Conservation (phyloP, 371 early-diverging fungal species). For the Spraguea lophii region DNA sequence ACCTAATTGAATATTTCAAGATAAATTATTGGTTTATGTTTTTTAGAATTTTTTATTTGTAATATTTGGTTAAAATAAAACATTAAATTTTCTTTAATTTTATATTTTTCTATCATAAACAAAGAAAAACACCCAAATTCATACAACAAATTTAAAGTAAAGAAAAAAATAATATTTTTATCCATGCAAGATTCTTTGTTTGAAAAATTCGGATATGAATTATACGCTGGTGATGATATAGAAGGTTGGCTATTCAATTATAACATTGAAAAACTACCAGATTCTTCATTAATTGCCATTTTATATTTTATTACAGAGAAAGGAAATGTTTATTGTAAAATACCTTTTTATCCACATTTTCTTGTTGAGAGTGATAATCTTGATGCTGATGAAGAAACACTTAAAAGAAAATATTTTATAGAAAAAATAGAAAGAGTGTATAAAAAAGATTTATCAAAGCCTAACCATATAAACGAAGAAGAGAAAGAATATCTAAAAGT, state of each 20-base stretch:
- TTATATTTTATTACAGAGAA: slow-evolving; percentile 36
- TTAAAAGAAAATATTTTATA: slow-evolving; percentile 26
- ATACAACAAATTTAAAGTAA: no score
- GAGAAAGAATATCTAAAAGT: slow-evolving; percentile 24
- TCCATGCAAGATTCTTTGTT: no score
- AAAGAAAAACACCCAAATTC: no score
- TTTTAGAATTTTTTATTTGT: no score
- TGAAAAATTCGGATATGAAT: no score
- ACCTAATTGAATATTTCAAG: no score
- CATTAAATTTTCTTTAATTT: no score
- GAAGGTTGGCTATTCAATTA: slow-evolving; percentile 45
- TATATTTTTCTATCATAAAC: no score
- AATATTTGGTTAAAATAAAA: no score
- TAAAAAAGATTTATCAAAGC: slow-evolving; percentile 23
- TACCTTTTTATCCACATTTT: slow-evolving; percentile 34
- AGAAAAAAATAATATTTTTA: no score
- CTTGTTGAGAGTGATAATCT: slow-evolving; percentile 6
- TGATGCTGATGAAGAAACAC: slow-evolving; percentile 30
- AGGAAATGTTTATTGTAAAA: slow-evolving; percentile 25
- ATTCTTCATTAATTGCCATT: slow-evolving; percentile 6
- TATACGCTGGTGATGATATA: no score
- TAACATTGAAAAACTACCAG: neutral
- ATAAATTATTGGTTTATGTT: no score
- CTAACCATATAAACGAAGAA: slow-evolving; percentile 31
- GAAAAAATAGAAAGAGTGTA: slow-evolving; percentile 9